Percentiles rank a stretch among this genome's conserved stretches.
Conservation (phyloP, 345 rosid species). For the Citrus trifoliata region DNA sequence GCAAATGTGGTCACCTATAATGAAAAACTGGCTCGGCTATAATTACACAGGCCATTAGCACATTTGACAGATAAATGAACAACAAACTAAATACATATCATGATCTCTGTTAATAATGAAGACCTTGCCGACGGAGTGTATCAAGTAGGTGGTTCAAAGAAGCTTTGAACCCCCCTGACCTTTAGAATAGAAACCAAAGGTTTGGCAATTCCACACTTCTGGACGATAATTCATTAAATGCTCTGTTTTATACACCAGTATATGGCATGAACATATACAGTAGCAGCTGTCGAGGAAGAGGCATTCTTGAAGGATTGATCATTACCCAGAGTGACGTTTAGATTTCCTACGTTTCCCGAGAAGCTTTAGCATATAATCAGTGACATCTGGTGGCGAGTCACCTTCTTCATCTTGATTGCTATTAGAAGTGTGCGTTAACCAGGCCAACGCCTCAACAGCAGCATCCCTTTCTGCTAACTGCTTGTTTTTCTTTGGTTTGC, state of each 20-base stretch:
- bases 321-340: conserved; percentile 22
- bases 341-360: conserved; percentile 72
- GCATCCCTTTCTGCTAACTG: conserved; percentile 96
- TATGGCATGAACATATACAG: too few species aligned
- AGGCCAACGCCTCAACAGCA: conserved; percentile 91
- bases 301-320: not conserved
- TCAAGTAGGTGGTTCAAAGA: not conserved
- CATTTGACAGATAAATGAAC: not conserved
- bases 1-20: not conserved
- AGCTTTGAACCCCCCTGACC: not conserved
- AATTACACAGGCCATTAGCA: not conserved
- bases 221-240: not conserved
- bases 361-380: conserved; percentile 94
- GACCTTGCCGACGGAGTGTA: not conserved
- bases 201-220: not conserved
- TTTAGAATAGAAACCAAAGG: too few species aligned
- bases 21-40: not conserved
- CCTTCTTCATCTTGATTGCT: conserved; percentile 34
- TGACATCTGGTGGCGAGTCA: conserved; percentile 66
- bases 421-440: conserved; percentile 86
- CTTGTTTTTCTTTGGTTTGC: conserved; percentile 89
- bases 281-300: not conserved
- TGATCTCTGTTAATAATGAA: not conserved
- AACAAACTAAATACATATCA: not conserved
- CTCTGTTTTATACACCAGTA: not conserved